Percentiles rank a stretch among this genome's conserved stretches.
phyloP scores from a whole-genome alignment of 2,329 filamentous ascomycete species.

The Colletotrichum sp. region DNA sequence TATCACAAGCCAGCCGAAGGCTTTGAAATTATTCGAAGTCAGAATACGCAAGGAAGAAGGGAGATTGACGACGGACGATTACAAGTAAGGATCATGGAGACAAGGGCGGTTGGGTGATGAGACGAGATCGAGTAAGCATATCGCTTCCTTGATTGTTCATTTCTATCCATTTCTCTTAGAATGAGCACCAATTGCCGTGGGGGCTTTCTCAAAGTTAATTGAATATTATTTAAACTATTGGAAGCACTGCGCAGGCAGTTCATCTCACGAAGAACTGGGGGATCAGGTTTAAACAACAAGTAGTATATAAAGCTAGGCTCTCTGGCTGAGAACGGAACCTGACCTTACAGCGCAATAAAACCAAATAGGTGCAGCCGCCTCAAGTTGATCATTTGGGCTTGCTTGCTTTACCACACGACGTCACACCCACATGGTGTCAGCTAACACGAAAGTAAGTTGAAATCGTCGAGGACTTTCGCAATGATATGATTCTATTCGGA shows the following conservation, averaged over 20 bases:
- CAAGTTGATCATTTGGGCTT: background rate
- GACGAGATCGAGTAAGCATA: background rate
- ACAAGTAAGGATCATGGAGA: background rate
- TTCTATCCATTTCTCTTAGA: fast-evolving
- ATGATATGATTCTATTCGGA: fast-evolving
- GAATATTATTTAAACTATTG: background rate
- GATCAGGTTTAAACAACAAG: too few relatives aligned
- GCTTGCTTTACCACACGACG: background rate
- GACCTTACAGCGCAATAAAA: background rate
- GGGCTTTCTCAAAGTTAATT: too few relatives aligned
- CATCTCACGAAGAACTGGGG: background rate
- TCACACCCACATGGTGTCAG: background rate
- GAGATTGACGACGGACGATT: fast-evolving
- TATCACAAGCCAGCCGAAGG: fast-evolving
- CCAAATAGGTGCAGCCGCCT: fast-evolving
- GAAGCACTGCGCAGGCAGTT: background rate
- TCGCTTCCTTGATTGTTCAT: fast-evolving
- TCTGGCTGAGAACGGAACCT: background rate
- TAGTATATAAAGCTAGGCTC: background rate
- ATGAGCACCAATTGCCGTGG: too few relatives aligned
- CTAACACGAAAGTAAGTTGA: fast-evolving
- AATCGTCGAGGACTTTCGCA: background rate
- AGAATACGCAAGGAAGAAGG: background rate
- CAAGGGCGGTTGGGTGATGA: fast-evolving
- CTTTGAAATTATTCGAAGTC: background rate